Base-by-base conservation (phyloP, 106 monocot species). In the Hemerocallis citrina region DNA sequence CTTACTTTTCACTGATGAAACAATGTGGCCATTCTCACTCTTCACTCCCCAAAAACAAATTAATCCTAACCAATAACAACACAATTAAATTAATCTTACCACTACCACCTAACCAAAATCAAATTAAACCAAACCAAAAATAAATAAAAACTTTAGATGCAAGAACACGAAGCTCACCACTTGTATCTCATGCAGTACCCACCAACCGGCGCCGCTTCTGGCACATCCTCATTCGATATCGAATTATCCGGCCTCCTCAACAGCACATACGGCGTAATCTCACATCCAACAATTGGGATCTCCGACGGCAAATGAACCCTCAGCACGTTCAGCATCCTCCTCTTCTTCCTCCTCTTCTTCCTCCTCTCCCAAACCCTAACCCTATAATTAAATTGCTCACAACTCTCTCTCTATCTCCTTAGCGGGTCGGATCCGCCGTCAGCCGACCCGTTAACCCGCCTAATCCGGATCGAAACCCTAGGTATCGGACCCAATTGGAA, bases 211-310 rank as follows among this genome's bases (percentile, higher is more conserved):
- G 74, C 62, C 0, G 74, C 11, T 52, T 89, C 88, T 3, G 63
- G 50, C 10, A 77, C 77, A 71, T 80, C 83, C 12, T 89, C 77
- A 32, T 57, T 67, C 23, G 77, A 65, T 21, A 77, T 34, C 31
- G 71, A 55, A 9, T 45, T 63, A 58, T 77, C 80, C 16, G 83
- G 76, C 38, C 74, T 74, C 55, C 57, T 69, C 56, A 89, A 25
- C 21, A 89, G 49, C 23, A 89, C 83, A 35, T 84, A 84, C 11
- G 88, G 88, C 65, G 80, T 89, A 71, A 89, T 77, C 88, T 89
- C 88, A 68, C 83, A 89, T 29, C 80, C 88, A 7, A 89, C 83
- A 32, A 89, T 68, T 57, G 88, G 83, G 66, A 84, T 89, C 71
- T 84, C 83, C 32, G 88, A 84, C 30, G 80, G 77, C 37, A 89